phyloP scores from a whole-genome alignment of 768 basidiomycete genomes.

The Termitomyces titanicus region DNA sequence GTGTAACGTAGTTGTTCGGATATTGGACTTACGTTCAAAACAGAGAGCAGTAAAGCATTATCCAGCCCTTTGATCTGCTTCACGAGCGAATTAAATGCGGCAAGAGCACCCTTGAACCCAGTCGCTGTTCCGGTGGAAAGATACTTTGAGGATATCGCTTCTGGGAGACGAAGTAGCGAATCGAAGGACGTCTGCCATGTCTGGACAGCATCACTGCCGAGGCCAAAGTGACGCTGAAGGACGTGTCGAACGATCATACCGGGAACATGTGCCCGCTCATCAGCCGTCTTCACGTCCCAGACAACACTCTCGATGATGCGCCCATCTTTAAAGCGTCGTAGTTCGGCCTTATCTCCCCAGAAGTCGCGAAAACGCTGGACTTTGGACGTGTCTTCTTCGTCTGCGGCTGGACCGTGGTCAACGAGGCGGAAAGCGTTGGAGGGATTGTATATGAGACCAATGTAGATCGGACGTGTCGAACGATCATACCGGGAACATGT shows the following conservation, averaged over 20 bases:
- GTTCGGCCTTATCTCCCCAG: conserved; percentile 92
- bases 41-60: conserved; percentile 71
- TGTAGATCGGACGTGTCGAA: conserved; percentile 62
- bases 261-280: conserved; percentile 78
- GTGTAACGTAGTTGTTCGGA: conserved; percentile 81
- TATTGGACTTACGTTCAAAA: conserved; percentile 72
- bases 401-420: conserved; percentile 85
- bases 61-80: conserved; percentile 69
- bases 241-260: too few relatives aligned
- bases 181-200: conserved; percentile 63
- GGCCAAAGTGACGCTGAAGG: conserved; percentile 71
- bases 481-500: conserved; percentile 72
- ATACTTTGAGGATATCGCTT: conserved; percentile 44
- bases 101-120: conserved; percentile 71
- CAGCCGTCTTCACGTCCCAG: conserved; percentile 82
- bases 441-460: conserved; percentile 76
- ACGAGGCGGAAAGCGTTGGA: conserved; percentile 79
- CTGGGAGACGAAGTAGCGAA: conserved; percentile 53
- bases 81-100: conserved; percentile 77
- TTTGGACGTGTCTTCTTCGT: conserved; percentile 48
- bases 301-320: conserved; percentile 92
- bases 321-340: conserved; percentile 95
- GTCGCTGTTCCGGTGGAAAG: conserved; percentile 34
- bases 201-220: conserved; percentile 47
- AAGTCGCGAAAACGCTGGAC: conserved; percentile 69